Evolutionary conservation across 2,329 filamentous ascomycete species (phyloP), one percentile per base, ranked within the genome.

Genomic region (Fusarium sterilihyphosum): DNA sequence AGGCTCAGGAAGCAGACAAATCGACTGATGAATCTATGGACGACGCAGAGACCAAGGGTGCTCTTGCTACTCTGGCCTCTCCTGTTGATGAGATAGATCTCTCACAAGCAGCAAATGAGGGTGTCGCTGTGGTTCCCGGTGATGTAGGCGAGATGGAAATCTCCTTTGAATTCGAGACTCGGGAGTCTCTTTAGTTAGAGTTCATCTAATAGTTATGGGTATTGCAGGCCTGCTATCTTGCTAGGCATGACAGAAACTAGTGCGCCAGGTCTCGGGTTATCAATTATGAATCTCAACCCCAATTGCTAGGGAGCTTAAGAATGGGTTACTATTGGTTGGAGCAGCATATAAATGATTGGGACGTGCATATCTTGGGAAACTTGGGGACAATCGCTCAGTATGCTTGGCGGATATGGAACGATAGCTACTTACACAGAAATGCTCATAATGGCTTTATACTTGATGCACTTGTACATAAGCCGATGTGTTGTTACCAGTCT

Each of bases 141-240:
- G 24, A 29, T 18, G n/a, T 16, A 8, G 57, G 22, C 17, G 38
- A 46, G 13, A 44, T 63, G 22, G 40, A 8, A 20, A 46, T 59
- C 14, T 46, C 49, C 16, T 26, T 70, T 38, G 60, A 60, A 38
- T 60, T 65, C 37, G 67, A 57, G 33, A 17, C 58, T 33, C 50
- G 43, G 22, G 65, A 37, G 43, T 59, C 38, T n/a, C 18, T 49
- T 17, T 50, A 33, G 35, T 29, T 33, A 24, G 43, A 26, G 35
- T 47, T 31, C 37, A 29, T 61, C n/a, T 31, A 20, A 26, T 35
- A n/a, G 29, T 61, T 5, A 29, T 26, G 35, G 40, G 8, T 65
- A 31, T 43, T 18, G 3, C 38, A 24, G 13, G 17, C 47, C 56
- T 53, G 47, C 46, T 53, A 53, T 46, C 33, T 54, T 47, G 26